These are phyloP conservation scores for Schrenkiella parvula DNA, from an alignment of 345 rosid genomes.

Conservation along the genomic window DNA sequence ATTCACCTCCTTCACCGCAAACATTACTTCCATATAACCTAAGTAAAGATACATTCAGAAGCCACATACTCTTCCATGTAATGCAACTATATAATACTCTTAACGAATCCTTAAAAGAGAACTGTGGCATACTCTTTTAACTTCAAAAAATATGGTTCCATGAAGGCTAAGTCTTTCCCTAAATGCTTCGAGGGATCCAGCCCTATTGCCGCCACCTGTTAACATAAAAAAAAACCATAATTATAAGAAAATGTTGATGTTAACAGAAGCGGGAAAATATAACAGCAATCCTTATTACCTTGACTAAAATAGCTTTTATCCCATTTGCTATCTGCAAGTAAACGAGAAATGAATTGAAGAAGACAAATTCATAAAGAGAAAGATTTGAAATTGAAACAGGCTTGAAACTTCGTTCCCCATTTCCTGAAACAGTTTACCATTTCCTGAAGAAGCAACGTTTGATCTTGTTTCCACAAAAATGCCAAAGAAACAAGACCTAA, in stretches of 20 bases:
- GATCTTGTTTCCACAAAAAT: conserved; percentile 97
- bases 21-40: conserved; percentile 91
- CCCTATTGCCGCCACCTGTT: conserved; percentile 92
- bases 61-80: background rate
- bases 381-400: conserved; percentile 6
- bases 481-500: conserved; percentile 97
- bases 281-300: conserved; percentile 45
- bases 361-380: background rate
- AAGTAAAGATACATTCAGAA: conserved; percentile 5
- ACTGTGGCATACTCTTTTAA: conserved; percentile 70
- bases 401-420: background rate
- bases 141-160: conserved; percentile 69
- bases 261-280: background rate
- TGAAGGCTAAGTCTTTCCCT: conserved; percentile 72
- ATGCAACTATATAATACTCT: background rate
- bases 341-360: background rate
- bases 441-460: conserved; percentile 84
- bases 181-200: conserved; percentile 84
- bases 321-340: conserved; percentile 57
- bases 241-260: background rate
- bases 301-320: conserved; percentile 72
- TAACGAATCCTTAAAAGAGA: background rate
- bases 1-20: conserved; percentile 99
- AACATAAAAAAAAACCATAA: background rate
- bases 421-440: conserved; percentile 58